Base-by-base conservation (phyloP, 306 rosid genomes). In the Cyamopsis tetragonoloba region DNA sequence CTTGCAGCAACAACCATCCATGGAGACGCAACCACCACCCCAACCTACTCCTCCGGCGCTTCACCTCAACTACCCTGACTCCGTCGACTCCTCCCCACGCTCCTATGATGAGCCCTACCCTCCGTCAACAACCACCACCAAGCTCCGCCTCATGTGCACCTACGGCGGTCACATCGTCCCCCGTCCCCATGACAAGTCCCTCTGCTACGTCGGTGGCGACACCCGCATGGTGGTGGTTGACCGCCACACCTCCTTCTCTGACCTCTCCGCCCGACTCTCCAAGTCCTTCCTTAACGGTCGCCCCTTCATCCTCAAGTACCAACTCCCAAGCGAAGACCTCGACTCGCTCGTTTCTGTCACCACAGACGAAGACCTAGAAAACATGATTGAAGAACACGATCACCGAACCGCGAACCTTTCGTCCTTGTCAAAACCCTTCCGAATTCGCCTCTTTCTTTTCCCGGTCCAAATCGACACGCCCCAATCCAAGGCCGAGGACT, bases 81-180 rank as follows among this genome's bases (percentile, higher is more conserved):
- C 91, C 0, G 20, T 85, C 0, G 93, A 87, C 43, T 87, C 96
- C 12, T 87, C 96, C 1, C 91, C 96, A 1, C 74, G 91, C 32
- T 83, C 93, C 22, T 86, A 90, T 92, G 96, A 87, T 32, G 93
- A 89, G 6, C 83, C 89, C 2, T 71, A 1, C 76, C 87, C 87
- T 3, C 22, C 84, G 0, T 12, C 67, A 32, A 4, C 80, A 22
- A 31, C 72, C 68, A 4, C 79, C 18, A 8, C 38, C 13, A 63
- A 83, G 51, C 88, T 89, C 59, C 95, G 95, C n/a, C 83, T 89
- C 14, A 89, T 89, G 96, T 85, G 91, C 80, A 89, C 92, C 77
- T 89, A 86, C 27, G 96, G 96, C 54, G 96, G 96, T 3, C 96
- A 86, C 69, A 89, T 89, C 57, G 84, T 81, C 30, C 96, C 96